Conservation (phyloP, 2,329 filamentous ascomycete species). For the Arthrobotrys iridis region DNA sequence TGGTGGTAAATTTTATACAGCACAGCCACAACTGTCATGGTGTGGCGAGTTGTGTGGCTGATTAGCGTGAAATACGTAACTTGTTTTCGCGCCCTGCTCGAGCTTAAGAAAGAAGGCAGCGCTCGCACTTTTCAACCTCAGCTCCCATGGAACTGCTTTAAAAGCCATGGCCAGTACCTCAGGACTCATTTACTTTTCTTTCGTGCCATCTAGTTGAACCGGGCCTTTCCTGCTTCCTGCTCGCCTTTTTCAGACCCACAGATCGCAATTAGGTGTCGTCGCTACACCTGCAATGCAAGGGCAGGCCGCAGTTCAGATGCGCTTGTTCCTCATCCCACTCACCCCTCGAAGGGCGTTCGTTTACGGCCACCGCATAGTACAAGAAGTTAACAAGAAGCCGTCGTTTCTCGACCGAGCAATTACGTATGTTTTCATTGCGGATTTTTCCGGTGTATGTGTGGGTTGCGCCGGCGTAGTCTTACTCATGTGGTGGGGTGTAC, state of each 20-base stretch:
- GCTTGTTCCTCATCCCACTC: slow-evolving; percentile 90
- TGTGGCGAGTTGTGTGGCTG: slow-evolving; percentile 45
- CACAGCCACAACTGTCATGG: slow-evolving; percentile 40
- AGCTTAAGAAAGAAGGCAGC: slow-evolving; percentile 13
- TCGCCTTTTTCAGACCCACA: neutral
- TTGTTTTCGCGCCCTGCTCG: slow-evolving; percentile 23
- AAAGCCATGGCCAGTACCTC: slow-evolving; percentile 45
- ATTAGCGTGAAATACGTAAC: slow-evolving; percentile 44
- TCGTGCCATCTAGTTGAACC: slow-evolving; percentile 14
- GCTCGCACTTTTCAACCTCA: slow-evolving; percentile 26
- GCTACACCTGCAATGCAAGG: slow-evolving; percentile 8
- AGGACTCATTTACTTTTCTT: neutral
- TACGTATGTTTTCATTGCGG: slow-evolving; percentile 52
- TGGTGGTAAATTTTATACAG: slow-evolving; percentile 32
- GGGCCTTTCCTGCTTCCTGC: neutral
- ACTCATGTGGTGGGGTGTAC: neutral
- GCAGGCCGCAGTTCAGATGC: slow-evolving; percentile 72
- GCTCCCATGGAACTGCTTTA: slow-evolving; percentile 20
- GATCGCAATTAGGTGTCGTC: neutral
- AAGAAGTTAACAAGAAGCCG: slow-evolving; percentile 65
- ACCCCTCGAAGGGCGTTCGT: slow-evolving; percentile 90
- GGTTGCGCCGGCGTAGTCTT: slow-evolving; percentile 7
- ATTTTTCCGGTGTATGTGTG: neutral
- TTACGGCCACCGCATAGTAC: slow-evolving; percentile 81
- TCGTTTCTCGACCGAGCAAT: slow-evolving; percentile 56